Evolutionary conservation across 768 basidiomycete genomes (phyloP), one percentile per base, ranked within the genome.

Genomic region (Hemileccinum rubropunctum): DNA sequence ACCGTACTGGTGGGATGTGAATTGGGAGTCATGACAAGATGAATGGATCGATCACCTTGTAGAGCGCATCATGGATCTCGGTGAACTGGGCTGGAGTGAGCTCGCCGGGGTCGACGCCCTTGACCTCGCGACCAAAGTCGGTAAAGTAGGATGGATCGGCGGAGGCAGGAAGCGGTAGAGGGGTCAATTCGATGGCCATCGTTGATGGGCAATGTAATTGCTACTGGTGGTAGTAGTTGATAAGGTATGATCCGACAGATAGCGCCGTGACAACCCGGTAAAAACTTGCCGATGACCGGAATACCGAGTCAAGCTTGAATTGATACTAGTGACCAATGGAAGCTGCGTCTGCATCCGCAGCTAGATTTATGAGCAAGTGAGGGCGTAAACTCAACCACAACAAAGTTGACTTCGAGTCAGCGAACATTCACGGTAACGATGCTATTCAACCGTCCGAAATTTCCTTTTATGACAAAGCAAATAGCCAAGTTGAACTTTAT

Each of bases 71-170:
- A 55, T 81, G 71, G 54, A 95, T 75, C 68, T 89, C 80, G 35
- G 77, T 68, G 64, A 89, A 84, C 63, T 87, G 70, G 37, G 77
- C 78, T 14, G 79, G 72, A 6, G 78, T 73, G 40, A 91, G 73
- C 11, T 71, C 71, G 0, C 78, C 84, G 0, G 88, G 90, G 59
- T 87, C 70, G 42, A 88, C 74, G 11, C 87, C 88, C 57, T 78
- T 80, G 36, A 94, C 89, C 63, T 88, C 77, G 27, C 85, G 75
- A 2, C 92, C 92, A 67, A 94, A 91, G 50, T 82, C 72, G 33
- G 68, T 59, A 64, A 93, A 86, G 66, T 80, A 79, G 34, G 78
- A 69, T 6, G 82, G 64, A 63, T 92, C 83, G 11, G 85, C 86
- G 27, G 83, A 80, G n/a, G 80, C 67, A 15, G 92, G 88, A 3